Base-by-base conservation (phyloP, 1,284 basidiomycete species). In the Marasmius oreades region DNA sequence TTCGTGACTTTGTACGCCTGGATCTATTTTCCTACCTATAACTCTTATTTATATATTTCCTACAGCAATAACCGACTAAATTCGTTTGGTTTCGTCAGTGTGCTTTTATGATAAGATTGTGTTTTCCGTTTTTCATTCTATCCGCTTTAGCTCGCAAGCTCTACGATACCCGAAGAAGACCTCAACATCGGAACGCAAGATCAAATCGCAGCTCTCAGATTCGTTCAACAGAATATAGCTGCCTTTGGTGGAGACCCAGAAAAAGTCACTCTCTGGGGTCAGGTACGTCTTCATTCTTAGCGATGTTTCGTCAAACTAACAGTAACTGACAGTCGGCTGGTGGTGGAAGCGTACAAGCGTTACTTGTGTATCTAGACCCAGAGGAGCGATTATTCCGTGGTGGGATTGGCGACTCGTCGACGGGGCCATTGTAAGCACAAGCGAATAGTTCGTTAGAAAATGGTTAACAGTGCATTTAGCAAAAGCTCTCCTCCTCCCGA, bases 81-180 rank as follows among this genome's bases (percentile, higher is more conserved):
- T 62, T 81, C 80, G 0, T 84, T 84, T 59, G 81, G 82, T 55
- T 84, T 84, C 58, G 80, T 83, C 56, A 65, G 76, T 69, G 3
- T 1, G 50, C 5, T 26, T 37, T 5, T 36, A 8, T 36, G 37
- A 39, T 14, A 20, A 39, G 14, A n/a, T n/a, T 39, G 37, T 39
- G 37, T 20, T 20, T 39, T 5, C 5, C 5, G 37, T 6, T 31
- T 5, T 31, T 31, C 10, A 31, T 31, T 31, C 28, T 31, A 31
- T 10, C 5, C 18, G 5, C 37, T 14, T 39, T 16, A 84, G 82
- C 69, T 84, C 52, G 72, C 84, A 2, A 84, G 82, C 56, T 60
- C 68, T 1, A 67, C 73, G 55, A 73, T 84, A 4, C 68, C 72
- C 0, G 68, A 78, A 0, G 64, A 78, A 61, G 81, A 61, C 33